Percentiles rank a stretch among this genome's conserved stretches.
phyloP scores from a whole-genome alignment of 176 grass and related monocot genomes.

The Cenchrus purpureus region DNA sequence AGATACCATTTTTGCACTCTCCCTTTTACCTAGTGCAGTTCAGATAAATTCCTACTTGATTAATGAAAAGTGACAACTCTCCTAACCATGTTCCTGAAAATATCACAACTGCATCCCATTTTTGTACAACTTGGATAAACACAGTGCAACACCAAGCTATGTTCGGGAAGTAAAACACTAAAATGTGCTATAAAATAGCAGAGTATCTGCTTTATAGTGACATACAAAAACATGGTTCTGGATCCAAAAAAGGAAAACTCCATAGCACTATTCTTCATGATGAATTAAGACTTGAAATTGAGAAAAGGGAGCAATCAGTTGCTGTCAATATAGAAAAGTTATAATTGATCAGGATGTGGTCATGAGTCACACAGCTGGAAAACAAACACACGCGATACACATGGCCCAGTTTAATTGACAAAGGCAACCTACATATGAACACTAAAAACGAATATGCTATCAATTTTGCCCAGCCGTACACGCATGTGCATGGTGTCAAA shows the following conservation, averaged over 20 bases:
- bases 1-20: too few species aligned
- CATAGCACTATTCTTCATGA: not conserved
- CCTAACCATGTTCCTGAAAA: not conserved
- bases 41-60: not conserved
- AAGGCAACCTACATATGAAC: slow-evolving; percentile 32
- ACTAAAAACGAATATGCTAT: slow-evolving; percentile 31
- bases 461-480: slow-evolving; percentile 22
- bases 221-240: not conserved
- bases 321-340: not conserved
- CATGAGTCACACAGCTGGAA: not conserved
- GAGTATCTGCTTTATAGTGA: slow-evolving; percentile 1
- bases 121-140: slow-evolving; percentile 2
- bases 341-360: slow-evolving; percentile 6
- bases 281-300: not conserved
- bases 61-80: not conserved
- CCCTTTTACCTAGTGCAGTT: too few species aligned
- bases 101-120: not conserved
- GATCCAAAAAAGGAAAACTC: not conserved
- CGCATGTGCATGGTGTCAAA: slow-evolving; percentile 23
- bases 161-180: slow-evolving; percentile 25
- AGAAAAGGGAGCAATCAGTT: slow-evolving; percentile 7
- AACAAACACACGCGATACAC: slow-evolving; percentile 13
- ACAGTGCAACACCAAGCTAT: not conserved
- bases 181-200: not conserved
- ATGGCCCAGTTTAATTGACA: slow-evolving; percentile 35